Evolutionary conservation across 140 eudicot species (phyloP), one percentile per base, ranked within the genome.

Genomic region (Anethum foeniculum): DNA sequence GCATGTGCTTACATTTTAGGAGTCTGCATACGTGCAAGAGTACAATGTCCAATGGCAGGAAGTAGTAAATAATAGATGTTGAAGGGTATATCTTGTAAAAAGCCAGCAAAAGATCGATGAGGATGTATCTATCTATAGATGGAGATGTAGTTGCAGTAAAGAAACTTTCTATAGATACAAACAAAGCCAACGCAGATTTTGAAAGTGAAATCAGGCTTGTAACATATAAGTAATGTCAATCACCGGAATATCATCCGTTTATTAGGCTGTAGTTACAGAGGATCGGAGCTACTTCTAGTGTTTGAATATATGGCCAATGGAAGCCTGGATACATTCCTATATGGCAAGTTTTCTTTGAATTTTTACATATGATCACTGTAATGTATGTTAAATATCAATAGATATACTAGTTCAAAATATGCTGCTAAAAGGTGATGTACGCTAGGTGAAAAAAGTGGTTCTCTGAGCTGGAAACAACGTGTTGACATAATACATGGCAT

Each of bases 101-200:
- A n/a, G n/a, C n/a, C n/a, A n/a, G n/a, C n/a, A n/a, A n/a, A n/a
- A n/a, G n/a, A n/a, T n/a, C n/a, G n/a, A n/a, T n/a, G n/a, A n/a
- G n/a, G n/a, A n/a, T n/a, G n/a, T n/a, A n/a, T n/a, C n/a, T n/a
- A n/a, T n/a, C n/a, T n/a, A n/a, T n/a, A n/a, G n/a, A 84, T 79
- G 94, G 97, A 52, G 78, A 86, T 82, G 52, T 83, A 14, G 80
- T 91, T 78, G 97, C 97, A 15, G 94, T 91, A 71, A 91, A 91
- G 85, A 91, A 52, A 75, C 79, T 91, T 32, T 81, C 65, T 13
- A 72, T 83, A 30, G 43, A 82, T 30, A 80, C 90, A 73, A 85
- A 65, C 78, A 84, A 86, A 73, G 87, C 87, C 74, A 89, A 89
- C 83, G 88, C 85, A 71, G 92, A 89, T 18, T 82, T 82, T 30